Base-by-base conservation (phyloP, 805 yeast genomes). In the Kodamaea kaohsiungensis region DNA sequence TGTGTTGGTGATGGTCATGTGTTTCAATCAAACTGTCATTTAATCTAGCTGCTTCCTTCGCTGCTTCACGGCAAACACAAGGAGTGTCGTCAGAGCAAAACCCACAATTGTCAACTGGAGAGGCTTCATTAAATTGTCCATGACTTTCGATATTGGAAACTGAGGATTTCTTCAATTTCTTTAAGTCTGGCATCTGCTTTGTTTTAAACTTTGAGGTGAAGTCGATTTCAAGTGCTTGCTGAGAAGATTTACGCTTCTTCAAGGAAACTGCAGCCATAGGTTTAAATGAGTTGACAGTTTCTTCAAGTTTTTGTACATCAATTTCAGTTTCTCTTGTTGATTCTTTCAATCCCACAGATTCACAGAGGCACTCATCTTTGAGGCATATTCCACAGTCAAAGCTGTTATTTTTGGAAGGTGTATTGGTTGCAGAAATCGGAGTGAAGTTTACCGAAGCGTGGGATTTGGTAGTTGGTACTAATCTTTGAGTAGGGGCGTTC, bases 1-100 rank as follows among this genome's bases (percentile, higher is more conserved):
- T 3, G 25, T 22, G 25, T 22, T 22, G 25, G 6, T 22, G 55
- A 19, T 51, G 49, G 40, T 40, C 13, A 40, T 48, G 51, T 7
- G 54, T 59, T 51, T 57, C 56, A 43, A 58, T 49, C 49, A 46
- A 35, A 10, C 42, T 46, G 45, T 46, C 17, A 27, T 66, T 70
- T 53, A 77, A 63, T 15, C 67, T 60, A 2, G 78, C 81, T 1
- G 79, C 81, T 62, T 79, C 84, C 59, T 77, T 75, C 2, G 84
- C 86, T 15, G 83, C 88, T 61, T 91, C 97, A 25, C 93, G 83
- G 67, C 98, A 93, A 1, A 93, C 88, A 71, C 98, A 93, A 1
- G 96, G 92, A 0, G 96, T 86, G 60, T 86, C 95, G 60, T 89
- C 96, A 0, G 96, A 84, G 65, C 98, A 93, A 69, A 93, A 92